phyloP scores from a whole-genome alignment of 2,329 filamentous ascomycete genomes.

The Lecanicillium sp. region DNA sequence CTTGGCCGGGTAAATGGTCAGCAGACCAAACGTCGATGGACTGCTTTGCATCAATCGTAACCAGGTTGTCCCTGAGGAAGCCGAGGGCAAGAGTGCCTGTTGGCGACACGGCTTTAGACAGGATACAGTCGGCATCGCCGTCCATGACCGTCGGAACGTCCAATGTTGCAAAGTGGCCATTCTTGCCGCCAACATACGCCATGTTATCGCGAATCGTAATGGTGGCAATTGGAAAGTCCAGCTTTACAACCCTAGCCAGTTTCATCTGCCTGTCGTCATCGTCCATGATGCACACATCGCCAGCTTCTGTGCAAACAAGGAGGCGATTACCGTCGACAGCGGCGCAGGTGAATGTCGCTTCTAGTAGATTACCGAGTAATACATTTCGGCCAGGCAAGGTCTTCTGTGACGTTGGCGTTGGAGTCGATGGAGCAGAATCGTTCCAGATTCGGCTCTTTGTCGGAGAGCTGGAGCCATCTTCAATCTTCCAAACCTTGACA shows the following conservation, averaged over 20 bases:
- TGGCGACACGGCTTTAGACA: conserved; percentile 28
- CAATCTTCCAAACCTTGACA: conserved; percentile 86
- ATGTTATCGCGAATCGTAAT: conserved; percentile 51
- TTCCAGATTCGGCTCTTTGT: conserved; percentile 49
- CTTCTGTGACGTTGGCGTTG: conserved; percentile 32
- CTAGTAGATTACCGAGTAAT: conserved; percentile 70
- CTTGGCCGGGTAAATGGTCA: conserved; percentile 33
- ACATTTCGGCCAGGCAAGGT: conserved; percentile 82
- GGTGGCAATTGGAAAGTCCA: conserved; percentile 61
- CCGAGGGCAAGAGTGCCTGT: conserved; percentile 57
- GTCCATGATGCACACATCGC: conserved; percentile 83
- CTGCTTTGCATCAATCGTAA: conserved; percentile 67
- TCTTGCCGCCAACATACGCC: conserved; percentile 62
- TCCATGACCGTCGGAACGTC: conserved; percentile 41
- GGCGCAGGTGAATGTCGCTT: conserved; percentile 76
- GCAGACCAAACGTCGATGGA: conserved; percentile 62
- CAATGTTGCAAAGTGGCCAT: conserved; percentile 48
- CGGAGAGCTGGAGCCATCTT: conserved; percentile 57
- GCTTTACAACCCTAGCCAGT: conserved; percentile 55
- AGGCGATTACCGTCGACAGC: conserved; percentile 66
- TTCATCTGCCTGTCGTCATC: conserved; percentile 65
- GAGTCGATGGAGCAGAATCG: conserved; percentile 27
- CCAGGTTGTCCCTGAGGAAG: conserved; percentile 55
- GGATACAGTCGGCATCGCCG: conserved; percentile 28
- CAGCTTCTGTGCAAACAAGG: conserved; percentile 78